phyloP scores from a whole-genome alignment of 2,329 filamentous ascomycete species.

The Cladosporium colombiae region DNA sequence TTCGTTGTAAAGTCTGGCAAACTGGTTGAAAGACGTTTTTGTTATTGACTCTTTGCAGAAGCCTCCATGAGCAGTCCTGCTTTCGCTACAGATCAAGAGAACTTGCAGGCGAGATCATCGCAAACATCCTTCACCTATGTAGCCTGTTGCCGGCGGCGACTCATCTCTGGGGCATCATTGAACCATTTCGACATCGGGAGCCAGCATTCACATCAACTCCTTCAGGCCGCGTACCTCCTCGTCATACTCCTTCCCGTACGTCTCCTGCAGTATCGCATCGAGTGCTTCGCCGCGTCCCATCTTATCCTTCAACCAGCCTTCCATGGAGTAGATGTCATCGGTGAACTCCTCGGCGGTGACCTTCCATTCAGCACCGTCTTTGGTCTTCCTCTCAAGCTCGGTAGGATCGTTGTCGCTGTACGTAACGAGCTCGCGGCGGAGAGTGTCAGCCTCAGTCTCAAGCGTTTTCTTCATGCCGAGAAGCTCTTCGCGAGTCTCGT shows the following conservation, averaged over 20 bases:
- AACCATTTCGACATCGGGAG: neutral
- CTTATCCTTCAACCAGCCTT: conserved; percentile 44
- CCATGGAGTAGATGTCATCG: conserved; percentile 50
- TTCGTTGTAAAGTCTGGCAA: neutral
- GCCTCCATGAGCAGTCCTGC: neutral
- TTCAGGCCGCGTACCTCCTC: conserved; percentile 54
- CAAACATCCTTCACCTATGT: neutral
- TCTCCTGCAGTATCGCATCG: conserved; percentile 44
- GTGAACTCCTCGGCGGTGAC: conserved; percentile 41
- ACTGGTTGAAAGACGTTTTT: neutral
- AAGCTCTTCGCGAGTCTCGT: conserved; percentile 41
- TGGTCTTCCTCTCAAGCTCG: conserved; percentile 45
- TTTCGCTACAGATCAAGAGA: neutral
- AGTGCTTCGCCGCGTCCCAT: conserved; percentile 41
- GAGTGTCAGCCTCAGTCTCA: conserved; percentile 39
- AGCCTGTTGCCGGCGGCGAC: neutral
- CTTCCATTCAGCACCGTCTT: conserved; percentile 35
- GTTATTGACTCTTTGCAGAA: neutral
- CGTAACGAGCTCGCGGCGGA: conserved; percentile 44
- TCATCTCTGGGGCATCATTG: neutral
- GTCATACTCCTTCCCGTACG: conserved; percentile 57
- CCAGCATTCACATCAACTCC: conserved; percentile 34
- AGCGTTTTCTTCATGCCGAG: conserved; percentile 40
- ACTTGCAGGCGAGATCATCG: neutral
- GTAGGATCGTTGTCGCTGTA: conserved; percentile 50